Percentiles rank a stretch among this genome's conserved stretches.
These are phyloP conservation scores for Zygoascus flipseniorum DNA, from an alignment of 805 yeast genomes.

Conservation along the genomic window DNA sequence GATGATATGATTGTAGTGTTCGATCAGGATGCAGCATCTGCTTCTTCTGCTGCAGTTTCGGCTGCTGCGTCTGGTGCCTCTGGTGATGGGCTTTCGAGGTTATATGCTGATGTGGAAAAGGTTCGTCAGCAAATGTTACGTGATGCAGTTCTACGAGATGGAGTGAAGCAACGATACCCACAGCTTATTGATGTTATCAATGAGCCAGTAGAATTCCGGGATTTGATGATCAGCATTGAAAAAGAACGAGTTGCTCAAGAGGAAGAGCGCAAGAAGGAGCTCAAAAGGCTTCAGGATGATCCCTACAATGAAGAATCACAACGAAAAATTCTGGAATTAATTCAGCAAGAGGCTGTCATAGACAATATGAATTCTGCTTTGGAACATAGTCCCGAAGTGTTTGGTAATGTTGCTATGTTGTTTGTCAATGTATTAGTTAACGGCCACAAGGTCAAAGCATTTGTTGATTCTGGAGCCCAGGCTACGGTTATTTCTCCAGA, in stretches of 20 bases:
- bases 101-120: constrained; percentile 22
- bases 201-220: constrained; percentile 42
- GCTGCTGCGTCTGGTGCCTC: not conserved
- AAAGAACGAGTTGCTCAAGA: constrained; percentile 21
- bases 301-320: constrained; percentile 69
- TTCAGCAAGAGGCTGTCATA: constrained; percentile 63
- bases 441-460: constrained; percentile 76
- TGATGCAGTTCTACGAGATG: constrained; percentile 26
- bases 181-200: constrained; percentile 38
- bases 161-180: constrained; percentile 37
- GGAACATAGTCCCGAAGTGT: constrained; percentile 86
- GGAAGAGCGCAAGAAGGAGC: constrained; percentile 39
- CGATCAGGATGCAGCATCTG: not conserved
- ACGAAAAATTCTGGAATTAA: constrained; percentile 53
- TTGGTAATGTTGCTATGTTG: constrained; percentile 75
- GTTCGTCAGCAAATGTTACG: constrained; percentile 29
- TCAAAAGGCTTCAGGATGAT: constrained; percentile 45
- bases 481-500: constrained; percentile 70
- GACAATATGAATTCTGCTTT: constrained; percentile 73
- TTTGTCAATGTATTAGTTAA: constrained; percentile 73
- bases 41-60: constrained; percentile 4
- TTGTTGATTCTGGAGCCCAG: constrained; percentile 96
- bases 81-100: not conserved
- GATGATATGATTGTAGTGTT: constrained; percentile 46
- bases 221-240: constrained; percentile 25